Evolutionary conservation across 768 basidiomycete species (phyloP).

Genomic region (Phlebiopsis gigantea): DNA sequence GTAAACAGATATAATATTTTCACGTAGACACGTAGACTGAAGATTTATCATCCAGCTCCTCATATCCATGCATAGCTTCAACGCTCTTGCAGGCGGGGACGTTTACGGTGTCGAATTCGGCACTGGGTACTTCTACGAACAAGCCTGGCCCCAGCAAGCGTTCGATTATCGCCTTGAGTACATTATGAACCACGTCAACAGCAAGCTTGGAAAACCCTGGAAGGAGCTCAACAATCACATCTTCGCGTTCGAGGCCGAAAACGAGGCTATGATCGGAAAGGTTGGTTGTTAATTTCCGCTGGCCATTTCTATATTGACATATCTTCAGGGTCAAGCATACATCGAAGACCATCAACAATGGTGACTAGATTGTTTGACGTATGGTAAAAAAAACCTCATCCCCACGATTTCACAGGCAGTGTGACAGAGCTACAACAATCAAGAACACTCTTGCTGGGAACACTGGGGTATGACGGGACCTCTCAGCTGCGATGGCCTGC

Average conservation of each 20-base stretch:
- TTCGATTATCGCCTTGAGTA: constrained; percentile 35
- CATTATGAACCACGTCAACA: constrained; percentile 34
- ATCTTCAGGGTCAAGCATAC: constrained; percentile 20
- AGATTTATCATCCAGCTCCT: constrained; percentile 6
- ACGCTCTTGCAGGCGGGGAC: constrained; percentile 29
- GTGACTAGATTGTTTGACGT: constrained; percentile 4
- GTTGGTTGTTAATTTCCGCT: constrained; percentile 1
- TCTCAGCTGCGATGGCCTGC: background rate
- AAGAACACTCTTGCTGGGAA: constrained; percentile 18
- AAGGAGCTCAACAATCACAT: constrained; percentile 32
- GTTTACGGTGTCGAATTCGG: constrained; percentile 31
- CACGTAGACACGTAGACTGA: background rate
- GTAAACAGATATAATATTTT: constrained; percentile 8
- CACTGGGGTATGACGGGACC: constrained; percentile 16
- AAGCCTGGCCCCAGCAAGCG: constrained; percentile 18
- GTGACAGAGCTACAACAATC: constrained; percentile 25
- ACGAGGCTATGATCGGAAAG: constrained; percentile 30
- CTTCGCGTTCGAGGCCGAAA: constrained; percentile 34
- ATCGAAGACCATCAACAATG: constrained; percentile 20
- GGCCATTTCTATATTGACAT: background rate
- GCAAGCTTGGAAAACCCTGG: constrained; percentile 32
- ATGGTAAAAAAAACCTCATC: background rate
- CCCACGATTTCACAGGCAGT: constrained; percentile 18
- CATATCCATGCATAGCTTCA: constrained; percentile 25
- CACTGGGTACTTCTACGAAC: constrained; percentile 31